These are phyloP conservation scores for Dysphania ambrosioides DNA, from an alignment of 148 eudicot species.

Conservation along the genomic window DNA sequence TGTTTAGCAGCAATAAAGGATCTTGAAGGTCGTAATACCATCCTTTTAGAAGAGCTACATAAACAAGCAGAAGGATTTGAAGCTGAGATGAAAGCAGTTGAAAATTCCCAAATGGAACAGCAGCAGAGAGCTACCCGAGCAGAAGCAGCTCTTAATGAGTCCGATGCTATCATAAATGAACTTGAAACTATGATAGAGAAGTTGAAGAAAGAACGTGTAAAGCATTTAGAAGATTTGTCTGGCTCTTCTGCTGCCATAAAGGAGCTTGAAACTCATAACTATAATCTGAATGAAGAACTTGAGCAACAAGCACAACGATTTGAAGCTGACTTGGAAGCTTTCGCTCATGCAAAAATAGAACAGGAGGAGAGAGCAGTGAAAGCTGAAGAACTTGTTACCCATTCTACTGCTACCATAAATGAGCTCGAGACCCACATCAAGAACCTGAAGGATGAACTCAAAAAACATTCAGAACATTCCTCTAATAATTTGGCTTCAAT, in stretches of 20 bases:
- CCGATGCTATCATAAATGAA: conserved; percentile 27
- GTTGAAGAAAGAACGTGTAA: conserved; percentile 32
- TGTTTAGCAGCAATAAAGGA: conserved; percentile 29
- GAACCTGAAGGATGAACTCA: conserved; percentile 56
- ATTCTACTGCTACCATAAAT: conserved; percentile 26
- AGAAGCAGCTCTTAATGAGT: conserved; percentile 27
- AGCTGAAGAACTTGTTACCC: conserved; percentile 28
- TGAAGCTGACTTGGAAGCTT: conserved; percentile 37
- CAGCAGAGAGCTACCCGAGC: conserved; percentile 32
- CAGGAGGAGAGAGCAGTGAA: conserved; percentile 34
- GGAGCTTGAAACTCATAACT: conserved; percentile 33
- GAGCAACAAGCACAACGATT: conserved; percentile 29
- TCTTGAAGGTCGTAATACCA: conserved; percentile 30
- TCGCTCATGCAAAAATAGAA: conserved; percentile 31
- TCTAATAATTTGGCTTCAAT: conserved; percentile 41
- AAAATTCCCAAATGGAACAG: conserved; percentile 24
- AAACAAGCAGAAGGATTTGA: conserved; percentile 28
- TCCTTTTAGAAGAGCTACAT: conserved; percentile 29
- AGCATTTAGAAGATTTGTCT: conserved; percentile 26
- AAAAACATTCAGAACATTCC: conserved; percentile 42
- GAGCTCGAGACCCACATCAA: conserved; percentile 58
- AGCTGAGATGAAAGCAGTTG: conserved; percentile 20
- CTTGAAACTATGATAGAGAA: conserved; percentile 27
- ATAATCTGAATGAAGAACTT: conserved; percentile 31
- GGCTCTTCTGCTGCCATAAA: conserved; percentile 24